Percentiles rank a stretch among this genome's conserved stretches.
phyloP scores from a whole-genome alignment of 345 rosid genomes.

The Melaleuca alternifolia region DNA sequence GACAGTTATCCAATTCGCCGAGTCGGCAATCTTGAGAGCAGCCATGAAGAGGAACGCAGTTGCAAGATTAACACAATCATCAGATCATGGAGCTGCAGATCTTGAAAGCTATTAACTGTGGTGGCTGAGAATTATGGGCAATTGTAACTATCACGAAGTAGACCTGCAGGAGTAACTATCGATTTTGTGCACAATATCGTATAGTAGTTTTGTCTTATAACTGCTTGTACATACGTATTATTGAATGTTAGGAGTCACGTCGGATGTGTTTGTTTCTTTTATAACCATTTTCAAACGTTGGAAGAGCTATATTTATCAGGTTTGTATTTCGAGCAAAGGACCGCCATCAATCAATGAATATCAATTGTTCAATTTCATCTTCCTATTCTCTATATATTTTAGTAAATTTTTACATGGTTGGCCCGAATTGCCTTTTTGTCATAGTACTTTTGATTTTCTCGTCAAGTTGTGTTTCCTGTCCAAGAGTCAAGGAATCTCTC shows the following conservation, averaged over 20 bases:
- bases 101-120: too few relatives aligned
- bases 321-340: accelerated
- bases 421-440: neutral
- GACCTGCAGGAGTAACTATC: neutral
- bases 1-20: too few relatives aligned
- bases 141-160: neutral
- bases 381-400: accelerated
- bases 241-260: neutral
- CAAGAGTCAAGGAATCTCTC: neutral
- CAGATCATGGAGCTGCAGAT: too few relatives aligned
- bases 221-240: neutral
- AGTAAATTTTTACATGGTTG: neutral
- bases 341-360: neutral
- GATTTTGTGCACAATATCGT: neutral
- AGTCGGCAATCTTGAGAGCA: too few relatives aligned
- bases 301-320: neutral
- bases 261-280: neutral
- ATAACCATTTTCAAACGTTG: accelerated
- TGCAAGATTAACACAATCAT: too few relatives aligned
- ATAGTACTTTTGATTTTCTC: neutral
- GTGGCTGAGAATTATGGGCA: too few relatives aligned
- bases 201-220: neutral
- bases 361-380: neutral
- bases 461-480: accelerated
- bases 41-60: too few relatives aligned